phyloP scores from a whole-genome alignment of 768 basidiomycete species.

The Erythrobasidium yunnanense region DNA sequence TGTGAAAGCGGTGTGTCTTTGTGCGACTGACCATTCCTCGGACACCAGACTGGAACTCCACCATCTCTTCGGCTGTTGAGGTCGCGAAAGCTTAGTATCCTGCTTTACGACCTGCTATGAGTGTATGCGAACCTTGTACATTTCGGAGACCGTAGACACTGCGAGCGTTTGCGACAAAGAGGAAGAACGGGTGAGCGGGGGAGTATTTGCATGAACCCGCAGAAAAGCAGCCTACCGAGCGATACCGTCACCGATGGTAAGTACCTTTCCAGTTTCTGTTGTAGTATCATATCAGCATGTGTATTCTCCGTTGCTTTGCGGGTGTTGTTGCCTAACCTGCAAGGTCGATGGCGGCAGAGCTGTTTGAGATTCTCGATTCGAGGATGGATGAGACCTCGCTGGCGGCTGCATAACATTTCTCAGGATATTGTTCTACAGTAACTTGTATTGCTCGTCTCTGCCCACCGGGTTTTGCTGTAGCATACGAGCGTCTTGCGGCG shows the following conservation, averaged over 20 bases:
- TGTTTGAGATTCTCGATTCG: constrained; percentile 93
- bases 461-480: constrained; percentile 90
- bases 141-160: constrained; percentile 98
- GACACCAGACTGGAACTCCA: constrained; percentile 99
- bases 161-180: neutral
- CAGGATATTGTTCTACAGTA: neutral
- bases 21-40: constrained; percentile 65
- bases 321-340: neutral
- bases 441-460: constrained; percentile 28
- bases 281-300: too few relatives aligned
- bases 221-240: constrained; percentile 43
- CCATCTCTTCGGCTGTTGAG: constrained; percentile 81
- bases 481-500: constrained; percentile 61
- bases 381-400: constrained; percentile 99
- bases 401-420: constrained; percentile 54
- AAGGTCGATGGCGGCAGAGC: constrained; percentile 66
- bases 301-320: too few relatives aligned
- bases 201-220: neutral
- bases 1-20: too few relatives aligned
- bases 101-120: neutral
- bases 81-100: neutral
- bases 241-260: constrained; percentile 89
- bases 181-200: neutral
- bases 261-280: constrained; percentile 96
- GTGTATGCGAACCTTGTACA: constrained; percentile 65